Evolutionary conservation across 2,329 filamentous ascomycete genomes (phyloP).

Genomic region (Trichoderma oligosporum): DNA sequence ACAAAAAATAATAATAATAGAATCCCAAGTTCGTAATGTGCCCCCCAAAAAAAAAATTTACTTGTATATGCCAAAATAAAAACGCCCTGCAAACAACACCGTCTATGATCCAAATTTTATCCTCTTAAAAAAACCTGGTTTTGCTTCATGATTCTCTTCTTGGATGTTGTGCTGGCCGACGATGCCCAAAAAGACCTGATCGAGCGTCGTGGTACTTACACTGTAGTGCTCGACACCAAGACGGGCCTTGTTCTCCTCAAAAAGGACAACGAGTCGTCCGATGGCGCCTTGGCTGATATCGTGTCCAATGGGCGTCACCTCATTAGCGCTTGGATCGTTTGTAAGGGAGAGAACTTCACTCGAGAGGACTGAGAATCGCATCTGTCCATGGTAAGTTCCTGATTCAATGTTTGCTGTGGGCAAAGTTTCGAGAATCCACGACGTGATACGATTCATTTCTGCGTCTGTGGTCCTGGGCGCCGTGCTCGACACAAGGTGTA

Average conservation of each 20-base stretch:
- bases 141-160: slow-evolving; percentile 59
- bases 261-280: slow-evolving; percentile 63
- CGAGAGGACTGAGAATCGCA: slow-evolving; percentile 74
- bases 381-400: slow-evolving; percentile 77
- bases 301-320: slow-evolving; percentile 23
- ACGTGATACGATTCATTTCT: slow-evolving; percentile 63
- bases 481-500: slow-evolving; percentile 72
- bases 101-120: not conserved
- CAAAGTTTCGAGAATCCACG: slow-evolving; percentile 62
- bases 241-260: slow-evolving; percentile 66
- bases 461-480: slow-evolving; percentile 68
- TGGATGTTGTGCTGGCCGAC: slow-evolving; percentile 74
- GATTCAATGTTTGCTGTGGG: slow-evolving; percentile 65
- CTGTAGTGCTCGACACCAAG: slow-evolving; percentile 82
- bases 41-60: too few species aligned
- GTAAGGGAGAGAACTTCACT: slow-evolving; percentile 35
- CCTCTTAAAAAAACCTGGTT: slow-evolving; percentile 23
- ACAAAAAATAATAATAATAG: too few species aligned
- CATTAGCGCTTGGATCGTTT: slow-evolving; percentile 23
- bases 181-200: slow-evolving; percentile 86
- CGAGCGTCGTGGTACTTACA: slow-evolving; percentile 79
- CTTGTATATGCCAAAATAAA: not conserved
- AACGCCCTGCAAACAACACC: too few species aligned
- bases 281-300: slow-evolving; percentile 50
- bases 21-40: too few species aligned